phyloP scores from a whole-genome alignment of 345 rosid species.

The Eucalyptus camaldulensis region DNA sequence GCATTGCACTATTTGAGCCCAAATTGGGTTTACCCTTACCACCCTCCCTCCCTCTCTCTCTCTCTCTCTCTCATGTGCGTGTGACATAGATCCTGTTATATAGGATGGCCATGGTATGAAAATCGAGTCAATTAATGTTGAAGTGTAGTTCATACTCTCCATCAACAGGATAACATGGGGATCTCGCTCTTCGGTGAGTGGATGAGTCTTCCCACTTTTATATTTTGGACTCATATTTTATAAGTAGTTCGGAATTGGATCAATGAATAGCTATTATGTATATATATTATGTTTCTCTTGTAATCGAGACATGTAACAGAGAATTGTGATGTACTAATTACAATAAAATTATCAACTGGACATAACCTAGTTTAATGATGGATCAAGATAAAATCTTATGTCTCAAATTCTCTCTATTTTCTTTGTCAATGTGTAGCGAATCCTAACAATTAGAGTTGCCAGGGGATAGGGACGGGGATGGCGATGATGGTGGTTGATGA shows the following conservation, averaged over 20 bases:
- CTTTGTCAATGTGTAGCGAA: not conserved
- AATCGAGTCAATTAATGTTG: not conserved
- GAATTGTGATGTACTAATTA: not conserved
- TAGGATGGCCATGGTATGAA: not conserved
- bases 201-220: too few relatives aligned
- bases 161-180: accelerated
- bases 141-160: accelerated
- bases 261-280: not conserved
- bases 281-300: too few relatives aligned
- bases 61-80: not conserved
- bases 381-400: too few relatives aligned
- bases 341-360: accelerated
- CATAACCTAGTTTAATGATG: not conserved
- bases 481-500: not conserved
- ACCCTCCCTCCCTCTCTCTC: accelerated
- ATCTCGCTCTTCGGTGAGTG: accelerated
- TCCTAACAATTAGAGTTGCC: not conserved
- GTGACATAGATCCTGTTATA: not conserved
- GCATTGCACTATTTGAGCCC: accelerated
- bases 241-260: accelerated
- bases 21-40: not conserved
- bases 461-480: not conserved
- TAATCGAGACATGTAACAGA: accelerated
- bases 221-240: too few relatives aligned
- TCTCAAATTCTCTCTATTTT: not conserved